Base-by-base conservation (phyloP, 495 filamentous ascomycete species). In the Talaromyces liani region DNA sequence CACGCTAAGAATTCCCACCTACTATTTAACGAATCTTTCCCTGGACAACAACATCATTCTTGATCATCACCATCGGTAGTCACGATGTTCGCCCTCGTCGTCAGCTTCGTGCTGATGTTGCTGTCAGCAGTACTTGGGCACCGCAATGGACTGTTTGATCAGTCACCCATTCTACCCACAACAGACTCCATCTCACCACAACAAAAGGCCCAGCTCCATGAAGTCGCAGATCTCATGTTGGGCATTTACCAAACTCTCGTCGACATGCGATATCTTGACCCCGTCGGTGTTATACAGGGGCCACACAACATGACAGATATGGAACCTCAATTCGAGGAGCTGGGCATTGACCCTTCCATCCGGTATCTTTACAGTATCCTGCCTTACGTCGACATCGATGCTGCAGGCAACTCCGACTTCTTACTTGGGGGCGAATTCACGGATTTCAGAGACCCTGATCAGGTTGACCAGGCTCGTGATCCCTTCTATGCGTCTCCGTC, bases 341-440 rank as follows among this genome's bases (percentile, higher is more conserved):
- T 60, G 27, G 33, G 51, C 57, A 31, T 70, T 2, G 61, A 67
- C 56, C 55, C 64, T 10, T 20, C 57, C 51, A 60, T 71, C 59
- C 64, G 66, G 45, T 70, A 71, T 61, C 66, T 71, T 6, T 71
- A 68, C 64, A 53, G 54, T 58, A 66, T 68, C 41, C 24, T 71
- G 1, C 69, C 68, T 9, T 70, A 69, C 33, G 24, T 70, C 36
- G 39, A 66, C 25, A 27, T 18, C 25, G 6, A n/a, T 9, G 29
- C 36, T 20, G 33, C 59, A 47, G 59, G 18, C 7, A 36, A 27
- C 16, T 20, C 31, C 25, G 33, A 61, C 14, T 61, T 51, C 24
- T 51, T 49, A 7, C 34, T n/a, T 6, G 34, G 18, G 0, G 16
- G 34, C 34, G 31, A 5, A 9, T 61, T 61, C 51, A 18, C 34